Evolutionary conservation across 73 alveolate genomes (phyloP).

Genomic region (Urostyla sp.): DNA sequence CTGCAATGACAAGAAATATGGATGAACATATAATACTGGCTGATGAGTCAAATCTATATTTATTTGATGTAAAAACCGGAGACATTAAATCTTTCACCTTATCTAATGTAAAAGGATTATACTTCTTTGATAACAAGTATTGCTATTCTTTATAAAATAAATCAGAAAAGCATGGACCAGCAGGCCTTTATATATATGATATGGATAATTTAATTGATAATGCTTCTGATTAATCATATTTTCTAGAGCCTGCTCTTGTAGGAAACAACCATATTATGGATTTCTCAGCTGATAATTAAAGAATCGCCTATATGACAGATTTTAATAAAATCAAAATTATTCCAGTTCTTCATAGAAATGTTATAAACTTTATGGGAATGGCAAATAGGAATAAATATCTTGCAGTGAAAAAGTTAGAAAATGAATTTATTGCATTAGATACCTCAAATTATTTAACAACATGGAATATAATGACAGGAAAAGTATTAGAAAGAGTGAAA

Average conservation of each 20-base stretch:
- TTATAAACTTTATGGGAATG: slow-evolving; percentile 30
- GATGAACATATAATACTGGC: neutral
- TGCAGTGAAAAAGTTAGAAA: neutral
- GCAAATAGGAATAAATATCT: neutral
- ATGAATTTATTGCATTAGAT: slow-evolving; percentile 33
- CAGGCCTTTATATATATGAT: slow-evolving; percentile 36
- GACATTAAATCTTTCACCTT: neutral
- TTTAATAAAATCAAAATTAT: slow-evolving; percentile 28
- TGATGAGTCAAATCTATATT: neutral
- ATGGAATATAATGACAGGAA: slow-evolving; percentile 36
- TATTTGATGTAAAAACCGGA: neutral
- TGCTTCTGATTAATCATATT: slow-evolving; percentile 2
- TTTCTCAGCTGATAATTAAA: slow-evolving; percentile 34
- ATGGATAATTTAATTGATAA: neutral
- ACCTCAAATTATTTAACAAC: slow-evolving; percentile 10
- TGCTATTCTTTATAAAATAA: slow-evolving; percentile 22
- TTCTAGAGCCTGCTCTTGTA: slow-evolving; percentile 35
- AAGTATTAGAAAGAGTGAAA: neutral
- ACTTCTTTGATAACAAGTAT: slow-evolving; percentile 27
- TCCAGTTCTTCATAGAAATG: slow-evolving; percentile 47
- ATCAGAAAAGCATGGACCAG: neutral
- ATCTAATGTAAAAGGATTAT: neutral
- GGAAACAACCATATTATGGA: slow-evolving; percentile 6
- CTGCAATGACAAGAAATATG: slow-evolving; percentile 3
- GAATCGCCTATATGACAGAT: slow-evolving; percentile 36